phyloP scores from a whole-genome alignment of 148 eudicot genomes.

The Chenopodium formosanum region DNA sequence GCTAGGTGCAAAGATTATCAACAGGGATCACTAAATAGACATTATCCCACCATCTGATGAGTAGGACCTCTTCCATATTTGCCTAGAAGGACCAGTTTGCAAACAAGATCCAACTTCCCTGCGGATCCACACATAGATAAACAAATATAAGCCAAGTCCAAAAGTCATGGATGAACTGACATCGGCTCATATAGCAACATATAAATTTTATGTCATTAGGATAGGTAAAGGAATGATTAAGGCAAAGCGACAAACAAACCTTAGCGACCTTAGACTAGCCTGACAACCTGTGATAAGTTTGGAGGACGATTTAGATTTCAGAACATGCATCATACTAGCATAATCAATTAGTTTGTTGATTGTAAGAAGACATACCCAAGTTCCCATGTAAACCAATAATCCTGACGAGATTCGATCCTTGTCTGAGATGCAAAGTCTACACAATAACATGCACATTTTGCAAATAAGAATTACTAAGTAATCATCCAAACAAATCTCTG shows the following conservation, averaged over 20 bases:
- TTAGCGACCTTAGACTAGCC: conserved; percentile 23
- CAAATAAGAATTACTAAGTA: neutral
- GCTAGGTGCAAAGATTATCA: conserved; percentile 3
- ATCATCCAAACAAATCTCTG: neutral
- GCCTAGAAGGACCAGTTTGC: conserved; percentile 34
- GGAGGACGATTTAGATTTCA: conserved; percentile 17
- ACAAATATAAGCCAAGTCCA: neutral
- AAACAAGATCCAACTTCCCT: conserved; percentile 46
- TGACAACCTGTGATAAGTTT: conserved; percentile 25
- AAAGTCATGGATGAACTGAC: neutral
- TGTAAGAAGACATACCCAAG: conserved; percentile 23
- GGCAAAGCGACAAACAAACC: conserved; percentile 29
- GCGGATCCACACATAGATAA: conserved; percentile 21
- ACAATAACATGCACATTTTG: conserved; percentile 4
- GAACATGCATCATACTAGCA: neutral
- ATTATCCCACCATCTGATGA: conserved; percentile 61
- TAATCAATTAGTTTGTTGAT: neutral
- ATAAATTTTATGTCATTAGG: neutral
- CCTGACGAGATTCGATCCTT: conserved; percentile 29
- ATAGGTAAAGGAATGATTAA: neutral
- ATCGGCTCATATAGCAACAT: neutral
- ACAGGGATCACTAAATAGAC: neutral
- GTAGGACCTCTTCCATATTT: conserved; percentile 43
- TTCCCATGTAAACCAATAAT: conserved; percentile 18
- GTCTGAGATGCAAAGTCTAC: conserved; percentile 32